Conservation (phyloP, 2,329 filamentous ascomycete species). For the Monosporascus sp. region DNA sequence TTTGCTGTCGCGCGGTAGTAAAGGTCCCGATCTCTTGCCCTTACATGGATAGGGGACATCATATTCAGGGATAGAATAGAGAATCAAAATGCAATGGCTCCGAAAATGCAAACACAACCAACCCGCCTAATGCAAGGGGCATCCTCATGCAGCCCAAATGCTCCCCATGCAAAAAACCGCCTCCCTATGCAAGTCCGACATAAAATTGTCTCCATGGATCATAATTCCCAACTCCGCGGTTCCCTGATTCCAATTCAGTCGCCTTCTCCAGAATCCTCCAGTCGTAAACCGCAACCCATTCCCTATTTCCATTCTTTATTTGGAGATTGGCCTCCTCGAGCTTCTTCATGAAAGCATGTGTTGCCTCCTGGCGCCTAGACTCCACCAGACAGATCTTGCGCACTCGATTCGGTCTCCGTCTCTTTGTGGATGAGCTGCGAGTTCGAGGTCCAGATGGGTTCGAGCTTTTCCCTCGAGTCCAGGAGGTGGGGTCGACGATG, state of each 20-base stretch:
- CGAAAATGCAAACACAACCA: not conserved
- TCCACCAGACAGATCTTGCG: slow-evolving; percentile 39
- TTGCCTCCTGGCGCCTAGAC: slow-evolving; percentile 22
- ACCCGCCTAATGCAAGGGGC: not conserved
- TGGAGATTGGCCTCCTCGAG: slow-evolving; percentile 26
- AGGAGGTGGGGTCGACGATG: slow-evolving; percentile 30
- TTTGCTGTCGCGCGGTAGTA: too few relatives aligned
- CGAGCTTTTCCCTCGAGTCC: slow-evolving; percentile 16
- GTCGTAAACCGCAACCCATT: slow-evolving; percentile 39
- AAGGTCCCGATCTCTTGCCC: too few relatives aligned
- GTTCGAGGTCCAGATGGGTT: too few relatives aligned
- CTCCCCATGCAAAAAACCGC: not conserved
- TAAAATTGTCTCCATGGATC: slow-evolving; percentile 41
- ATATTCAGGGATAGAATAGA: too few relatives aligned
- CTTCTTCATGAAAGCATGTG: slow-evolving; percentile 25
- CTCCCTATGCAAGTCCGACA: slow-evolving; percentile 34
- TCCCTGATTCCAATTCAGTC: slow-evolving; percentile 32
- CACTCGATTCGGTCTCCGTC: not conserved
- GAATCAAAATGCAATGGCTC: too few relatives aligned
- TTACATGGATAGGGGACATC: too few relatives aligned
- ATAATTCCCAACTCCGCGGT: slow-evolving; percentile 26
- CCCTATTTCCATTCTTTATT: slow-evolving; percentile 22
- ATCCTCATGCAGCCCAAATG: not conserved
- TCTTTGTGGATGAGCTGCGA: not conserved
- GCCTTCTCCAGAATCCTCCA: slow-evolving; percentile 40